A percentile compares a stretch with the other conserved stretches of the same genome.
Conservation (phyloP, 2,329 filamentous ascomycete genomes). For the Bipolaris victoriae region DNA sequence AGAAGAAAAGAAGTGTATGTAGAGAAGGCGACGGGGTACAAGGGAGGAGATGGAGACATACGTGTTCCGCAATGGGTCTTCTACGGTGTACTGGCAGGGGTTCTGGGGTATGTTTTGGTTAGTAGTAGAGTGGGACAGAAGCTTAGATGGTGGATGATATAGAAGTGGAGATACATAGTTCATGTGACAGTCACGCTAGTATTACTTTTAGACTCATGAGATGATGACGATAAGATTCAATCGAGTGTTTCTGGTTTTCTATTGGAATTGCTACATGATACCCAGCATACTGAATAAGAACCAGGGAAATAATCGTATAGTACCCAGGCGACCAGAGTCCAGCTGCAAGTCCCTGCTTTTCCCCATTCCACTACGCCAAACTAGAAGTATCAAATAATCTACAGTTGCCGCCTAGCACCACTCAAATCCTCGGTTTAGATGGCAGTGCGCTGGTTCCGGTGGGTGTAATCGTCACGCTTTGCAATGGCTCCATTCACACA, state of each 20-base stretch:
- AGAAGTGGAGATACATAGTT: not conserved
- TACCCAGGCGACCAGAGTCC: no score
- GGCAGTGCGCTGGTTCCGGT: slow-evolving; percentile 14
- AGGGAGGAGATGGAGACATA: not conserved
- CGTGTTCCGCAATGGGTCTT: slow-evolving; percentile 8
- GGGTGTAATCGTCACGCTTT: slow-evolving; percentile 29
- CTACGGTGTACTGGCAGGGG: not conserved
- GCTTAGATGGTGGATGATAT: not conserved
- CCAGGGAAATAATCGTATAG: no score
- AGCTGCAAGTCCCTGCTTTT: no score
- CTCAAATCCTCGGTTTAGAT: not conserved
- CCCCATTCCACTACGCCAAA: no score
- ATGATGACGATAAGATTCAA: no score
- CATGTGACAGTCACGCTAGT: no score
- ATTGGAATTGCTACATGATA: no score
- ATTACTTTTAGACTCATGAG: no score
- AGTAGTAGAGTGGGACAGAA: slow-evolving; percentile 5
- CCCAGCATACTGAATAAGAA: no score
- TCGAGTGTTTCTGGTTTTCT: no score
- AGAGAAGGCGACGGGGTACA: not conserved
- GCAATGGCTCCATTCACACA: slow-evolving; percentile 49
- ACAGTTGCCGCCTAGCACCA: not conserved
- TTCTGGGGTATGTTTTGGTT: not conserved
- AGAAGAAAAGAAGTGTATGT: slow-evolving; percentile 4
- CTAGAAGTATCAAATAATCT: no score